Base-by-base conservation (phyloP, 768 basidiomycete genomes). In the Lactarius hatsudake region DNA sequence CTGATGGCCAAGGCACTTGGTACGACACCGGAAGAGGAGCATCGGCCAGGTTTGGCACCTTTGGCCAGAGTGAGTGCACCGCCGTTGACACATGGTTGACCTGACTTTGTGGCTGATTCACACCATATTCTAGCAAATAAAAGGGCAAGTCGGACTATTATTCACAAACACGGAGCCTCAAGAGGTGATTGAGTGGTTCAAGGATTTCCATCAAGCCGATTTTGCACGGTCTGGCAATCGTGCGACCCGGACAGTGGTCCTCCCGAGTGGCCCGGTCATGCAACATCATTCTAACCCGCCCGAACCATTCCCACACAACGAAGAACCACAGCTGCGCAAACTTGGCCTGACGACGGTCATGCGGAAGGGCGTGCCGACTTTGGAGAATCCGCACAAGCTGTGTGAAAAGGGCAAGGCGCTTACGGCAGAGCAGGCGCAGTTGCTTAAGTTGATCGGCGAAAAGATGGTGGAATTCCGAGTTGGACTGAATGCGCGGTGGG, bases 1-100 rank as follows among this genome's bases (percentile, higher is more conserved):
- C 93, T 99, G 32, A 96, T 99, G 93, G 93, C 94, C 30, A 98
- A 96, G 76, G 96, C 94, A 51, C 83, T 99, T 18, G 97, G 97
- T 5, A 85, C 86, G 48, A 91, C 93, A 7, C 82, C 84, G 48
- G 96, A 92, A 76, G 90, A 91, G 69, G 97, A 98, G 78, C 88
- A 94, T 76, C 83, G 84, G 60, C 77, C 81, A 67, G 95, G 94
- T 6, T 76, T 97, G 56, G 83, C 88, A 72, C 86, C 90, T 76
- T 83, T 98, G 53, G 90, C 94, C 42, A 82, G 87, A 75, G 95
- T 90, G 74, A 70, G 83, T 77, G 17, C 56, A 51, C 7, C 54
- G 54, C 30, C 58, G 38, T 32, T 54, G 23, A 40, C 23, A 7
- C 62, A 7, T 61, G 26, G 51, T 34, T 30, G 54, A 5, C 20